Evolutionary conservation across 2,329 filamentous ascomycete species (phyloP), one percentile per base, ranked within the genome.

Genomic region (Colletotrichum limetticola): DNA sequence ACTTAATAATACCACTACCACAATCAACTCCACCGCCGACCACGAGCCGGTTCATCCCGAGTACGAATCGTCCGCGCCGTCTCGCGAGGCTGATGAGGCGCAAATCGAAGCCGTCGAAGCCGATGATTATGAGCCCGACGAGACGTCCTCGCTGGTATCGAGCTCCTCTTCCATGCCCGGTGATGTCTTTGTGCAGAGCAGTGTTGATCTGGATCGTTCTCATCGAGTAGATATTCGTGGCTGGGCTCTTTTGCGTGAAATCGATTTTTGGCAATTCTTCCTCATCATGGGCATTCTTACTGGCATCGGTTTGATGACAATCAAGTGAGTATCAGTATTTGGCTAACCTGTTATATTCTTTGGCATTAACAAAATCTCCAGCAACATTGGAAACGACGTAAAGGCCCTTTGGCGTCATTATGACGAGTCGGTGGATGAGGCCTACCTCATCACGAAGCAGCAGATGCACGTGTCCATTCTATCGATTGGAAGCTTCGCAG

Each of bases 271-370:
- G 95, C 93, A 97, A 79, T 85, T 97, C 32, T 98, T 97, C 82
- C 83, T 89, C 70, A 91, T 98, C 76, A 94, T 99, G 89, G 95
- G 92, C 52, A 89, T 98, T n/a, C 86, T 98, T 74, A 95, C 95
- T 5, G 97, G 97, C 65, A 93, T 98, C 77, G 97, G 97, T 12
- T 85, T 99, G 76, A 99, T 99, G 97, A 98, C 96, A 0, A 99
- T 99, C 84, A 99, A 99, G 95, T 97, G 87, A 83, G 93, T 86
- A 4, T 37, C 24, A 22, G 11, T n/a, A 5, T 8, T 5, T 26
- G 22, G 46, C 42, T 22, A 35, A 56, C 24, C 5, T 55, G 7
- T 52, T 1, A 12, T 58, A 35, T 16, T 49, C 22, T 14, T n/a
- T 16, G 30, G 12, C 72, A 66, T 22, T 84, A 85, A 78, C 85